phyloP scores from a whole-genome alignment of 768 basidiomycete species.

The Podaxis pistillaris region DNA sequence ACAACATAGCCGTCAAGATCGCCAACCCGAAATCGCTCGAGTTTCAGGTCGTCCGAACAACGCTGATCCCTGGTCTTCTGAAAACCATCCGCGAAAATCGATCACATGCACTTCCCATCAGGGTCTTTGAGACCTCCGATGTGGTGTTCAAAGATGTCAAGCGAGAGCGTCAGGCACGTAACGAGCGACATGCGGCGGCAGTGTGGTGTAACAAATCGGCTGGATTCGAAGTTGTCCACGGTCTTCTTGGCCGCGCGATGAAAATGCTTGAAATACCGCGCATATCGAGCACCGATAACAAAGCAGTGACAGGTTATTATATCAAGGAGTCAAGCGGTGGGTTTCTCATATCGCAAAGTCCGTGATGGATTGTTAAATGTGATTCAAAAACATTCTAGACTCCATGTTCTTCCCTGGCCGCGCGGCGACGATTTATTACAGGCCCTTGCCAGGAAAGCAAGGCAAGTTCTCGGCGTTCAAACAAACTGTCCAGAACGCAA shows the following conservation, averaged over 20 bases:
- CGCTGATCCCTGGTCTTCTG: slow-evolving; percentile 91
- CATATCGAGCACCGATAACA: slow-evolving; percentile 55
- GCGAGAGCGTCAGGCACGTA: slow-evolving; percentile 81
- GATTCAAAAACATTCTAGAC: slow-evolving; percentile 47
- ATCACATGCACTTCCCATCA: slow-evolving; percentile 87
- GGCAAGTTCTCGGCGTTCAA: slow-evolving; percentile 34
- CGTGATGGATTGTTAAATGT: not conserved
- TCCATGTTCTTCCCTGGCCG: slow-evolving; percentile 94
- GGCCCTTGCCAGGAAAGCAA: slow-evolving; percentile 44
- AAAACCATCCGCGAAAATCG: slow-evolving; percentile 98
- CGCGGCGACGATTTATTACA: slow-evolving; percentile 89
- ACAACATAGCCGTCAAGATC: slow-evolving; percentile 80
- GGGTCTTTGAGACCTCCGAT: slow-evolving; percentile 92
- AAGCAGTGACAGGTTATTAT: slow-evolving; percentile 81
- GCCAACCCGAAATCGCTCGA: slow-evolving; percentile 98
- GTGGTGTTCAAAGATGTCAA: slow-evolving; percentile 83
- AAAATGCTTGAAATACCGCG: slow-evolving; percentile 91
- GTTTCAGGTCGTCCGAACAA: slow-evolving; percentile 97
- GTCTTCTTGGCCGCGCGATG: slow-evolving; percentile 93
- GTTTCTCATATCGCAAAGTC: slow-evolving; percentile 23
- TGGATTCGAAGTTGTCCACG: slow-evolving; percentile 96
- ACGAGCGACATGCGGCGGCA: slow-evolving; percentile 84
- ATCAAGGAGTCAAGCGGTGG: slow-evolving; percentile 82
- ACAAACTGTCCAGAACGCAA: slow-evolving; percentile 43
- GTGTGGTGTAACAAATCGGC: slow-evolving; percentile 97